phyloP scores from a whole-genome alignment of 345 rosid genomes.

The Eucalyptus cloeziana region DNA sequence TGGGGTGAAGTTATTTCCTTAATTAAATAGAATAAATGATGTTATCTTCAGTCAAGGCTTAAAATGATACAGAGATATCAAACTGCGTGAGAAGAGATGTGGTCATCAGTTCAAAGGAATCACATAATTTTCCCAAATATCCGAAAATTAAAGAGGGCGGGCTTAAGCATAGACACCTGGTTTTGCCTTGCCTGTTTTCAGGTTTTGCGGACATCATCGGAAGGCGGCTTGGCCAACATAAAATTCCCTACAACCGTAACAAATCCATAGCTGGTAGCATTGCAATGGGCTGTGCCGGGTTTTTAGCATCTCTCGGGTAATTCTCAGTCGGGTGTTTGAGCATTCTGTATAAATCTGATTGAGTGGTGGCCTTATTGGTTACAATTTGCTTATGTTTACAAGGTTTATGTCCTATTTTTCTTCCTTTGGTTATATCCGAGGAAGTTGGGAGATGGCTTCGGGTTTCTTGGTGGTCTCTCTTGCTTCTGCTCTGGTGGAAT shows the following conservation, averaged over 20 bases:
- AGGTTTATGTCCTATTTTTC: slow-evolving; percentile 75
- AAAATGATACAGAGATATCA: not conserved
- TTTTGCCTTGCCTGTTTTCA: slow-evolving; percentile 3
- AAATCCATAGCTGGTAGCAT: slow-evolving; percentile 80
- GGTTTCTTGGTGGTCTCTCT: slow-evolving; percentile 59
- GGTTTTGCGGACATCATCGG: slow-evolving; percentile 92
- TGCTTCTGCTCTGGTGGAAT: slow-evolving; percentile 73
- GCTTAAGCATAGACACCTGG: not conserved
- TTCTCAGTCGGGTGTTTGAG: not conserved
- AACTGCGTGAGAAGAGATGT: accelerated
- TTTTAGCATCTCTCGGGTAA: slow-evolving; percentile 59
- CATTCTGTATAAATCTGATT: not conserved
- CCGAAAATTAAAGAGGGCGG: not conserved
- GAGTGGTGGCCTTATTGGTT: not conserved
- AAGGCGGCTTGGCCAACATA: slow-evolving; percentile 53
- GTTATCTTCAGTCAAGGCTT: not conserved
- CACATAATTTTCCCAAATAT: not conserved
- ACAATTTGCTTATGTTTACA: not conserved
- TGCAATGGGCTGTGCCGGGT: slow-evolving; percentile 69
- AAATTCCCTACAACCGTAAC: slow-evolving; percentile 70
- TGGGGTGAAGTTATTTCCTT: not conserved
- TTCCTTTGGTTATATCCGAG: slow-evolving; percentile 44
- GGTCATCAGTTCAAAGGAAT: not conserved
- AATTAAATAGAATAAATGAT: not conserved
- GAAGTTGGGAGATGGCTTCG: slow-evolving; percentile 31